These are phyloP conservation scores for Chlamydomonas sp. DNA, from an alignment of 139 green algal species.

Conservation along the genomic window DNA sequence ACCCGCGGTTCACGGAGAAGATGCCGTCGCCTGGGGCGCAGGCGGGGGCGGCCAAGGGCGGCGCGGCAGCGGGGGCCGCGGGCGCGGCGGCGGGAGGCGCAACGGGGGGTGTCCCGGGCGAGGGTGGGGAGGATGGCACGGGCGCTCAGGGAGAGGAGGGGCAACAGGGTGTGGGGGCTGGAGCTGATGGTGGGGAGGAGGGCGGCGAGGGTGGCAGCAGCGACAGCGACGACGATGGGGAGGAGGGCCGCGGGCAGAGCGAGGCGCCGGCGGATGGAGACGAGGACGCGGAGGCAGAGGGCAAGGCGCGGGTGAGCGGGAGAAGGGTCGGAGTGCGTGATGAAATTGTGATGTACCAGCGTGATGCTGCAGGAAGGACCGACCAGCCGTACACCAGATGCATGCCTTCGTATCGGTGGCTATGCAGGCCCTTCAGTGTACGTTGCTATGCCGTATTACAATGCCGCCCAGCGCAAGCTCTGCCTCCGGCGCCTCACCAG, in stretches of 20 bases:
- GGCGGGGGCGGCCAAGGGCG: not conserved
- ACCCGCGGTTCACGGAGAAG: conserved; percentile 28
- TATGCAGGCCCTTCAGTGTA: too few relatives aligned
- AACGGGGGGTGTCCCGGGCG: not conserved
- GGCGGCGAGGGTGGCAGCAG: conserved; percentile 25
- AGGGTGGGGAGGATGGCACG: not conserved
- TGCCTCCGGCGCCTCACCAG: too few relatives aligned
- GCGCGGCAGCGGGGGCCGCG: not conserved
- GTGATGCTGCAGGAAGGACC: too few relatives aligned
- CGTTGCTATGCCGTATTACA: too few relatives aligned
- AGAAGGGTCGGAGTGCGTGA: not conserved
- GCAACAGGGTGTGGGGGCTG: not conserved
- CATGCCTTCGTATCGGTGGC: too few relatives aligned
- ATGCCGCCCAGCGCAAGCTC: too few relatives aligned
- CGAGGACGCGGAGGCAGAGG: conserved; percentile 24
- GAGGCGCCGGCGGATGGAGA: conserved; percentile 21
- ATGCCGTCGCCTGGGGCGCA: conserved; percentile 17
- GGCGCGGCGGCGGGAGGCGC: not conserved
- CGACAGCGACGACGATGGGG: conserved; percentile 24
- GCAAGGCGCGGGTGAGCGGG: conserved; percentile 21
- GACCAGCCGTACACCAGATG: too few relatives aligned
- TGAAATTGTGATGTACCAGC: not conserved
- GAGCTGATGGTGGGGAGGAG: not conserved
- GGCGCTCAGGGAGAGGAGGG: not conserved
- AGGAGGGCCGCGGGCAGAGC: conserved; percentile 6